Evolutionary conservation across 2,329 filamentous ascomycete genomes (phyloP), one percentile per base, ranked within the genome.

Genomic region (Diplodia corticola): DNA sequence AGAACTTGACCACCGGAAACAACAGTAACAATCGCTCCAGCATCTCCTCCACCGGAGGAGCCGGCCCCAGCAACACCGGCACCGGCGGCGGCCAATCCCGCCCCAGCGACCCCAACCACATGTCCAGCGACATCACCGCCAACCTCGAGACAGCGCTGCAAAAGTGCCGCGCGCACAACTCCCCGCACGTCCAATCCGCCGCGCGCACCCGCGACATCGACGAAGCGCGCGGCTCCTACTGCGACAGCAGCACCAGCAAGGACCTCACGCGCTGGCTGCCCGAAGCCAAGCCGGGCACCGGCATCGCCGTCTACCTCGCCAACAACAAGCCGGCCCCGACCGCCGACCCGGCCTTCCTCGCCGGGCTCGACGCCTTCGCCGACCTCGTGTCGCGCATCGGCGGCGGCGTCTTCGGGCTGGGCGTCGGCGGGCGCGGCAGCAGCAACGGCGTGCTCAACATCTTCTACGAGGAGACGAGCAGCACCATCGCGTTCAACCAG

Each of bases 401-500:
- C 20, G 28, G 17, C 5, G 5, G 3, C 12, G n/a, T 59, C 50
- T 50, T 67, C 59, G 30, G 37, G n/a, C 35, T 66, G n/a, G 5
- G 3, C 12, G n/a, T 59, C 50, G 40, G 64, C 59, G 30, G 37
- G n/a, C 35, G 61, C n/a, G 40, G 40, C 12, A 33, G 6, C 7
- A n/a, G 13, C 6, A 46, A 50, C 37, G 84, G 88, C 0, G 80
- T 90, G 0, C 79, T 84, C 53, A 84, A 89, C 70, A 83, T 90
- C 61, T 87, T 80, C 70, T 77, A 81, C 12, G 82, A 82, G 1
- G 84, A 81, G 68, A 71, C 77, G 30, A 81, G 78, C 69, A 73
- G 78, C 12, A 71, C 72, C 1, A 82, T 99, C 69, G 95, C 94
- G 0, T 99, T 99, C 83, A 99, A 99, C 76, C 86, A 86, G 9